A percentile compares a stretch with the other conserved stretches of the same genome.
phyloP scores from a whole-genome alignment of 495 filamentous ascomycete species.

The Halenospora varia region DNA sequence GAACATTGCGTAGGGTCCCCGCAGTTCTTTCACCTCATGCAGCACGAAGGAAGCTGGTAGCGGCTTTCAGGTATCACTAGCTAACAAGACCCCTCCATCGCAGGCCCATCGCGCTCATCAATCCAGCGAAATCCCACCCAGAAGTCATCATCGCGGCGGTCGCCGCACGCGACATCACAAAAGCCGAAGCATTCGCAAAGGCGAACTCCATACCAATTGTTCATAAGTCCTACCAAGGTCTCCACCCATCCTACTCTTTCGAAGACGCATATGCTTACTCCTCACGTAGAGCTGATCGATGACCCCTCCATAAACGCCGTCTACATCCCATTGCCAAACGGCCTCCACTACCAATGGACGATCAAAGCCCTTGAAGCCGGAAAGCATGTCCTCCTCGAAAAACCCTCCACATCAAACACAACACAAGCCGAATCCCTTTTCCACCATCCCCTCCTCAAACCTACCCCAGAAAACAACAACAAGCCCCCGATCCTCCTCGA shows the following conservation, averaged over 20 bases:
- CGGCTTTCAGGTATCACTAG: background rate
- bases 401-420: constrained; percentile 48
- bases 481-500: constrained; percentile 55
- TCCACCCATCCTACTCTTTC: constrained; percentile 48
- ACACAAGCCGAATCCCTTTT: constrained; percentile 44
- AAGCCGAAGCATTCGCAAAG: constrained; percentile 52
- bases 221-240: constrained; percentile 44
- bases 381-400: constrained; percentile 59
- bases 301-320: constrained; percentile 48
- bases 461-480: background rate
- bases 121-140: constrained; percentile 53
- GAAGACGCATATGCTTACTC: no score
- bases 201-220: constrained; percentile 53
- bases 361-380: constrained; percentile 44
- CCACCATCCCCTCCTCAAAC: constrained; percentile 30
- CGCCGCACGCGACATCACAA: constrained; percentile 49
- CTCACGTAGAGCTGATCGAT: constrained; percentile 41
- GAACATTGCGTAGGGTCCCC: constrained; percentile 12
- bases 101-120: constrained; percentile 51
- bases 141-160: constrained; percentile 56
- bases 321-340: constrained; percentile 49
- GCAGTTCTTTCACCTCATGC: background rate
- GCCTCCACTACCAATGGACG: constrained; percentile 52
- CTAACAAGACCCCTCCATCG: constrained; percentile 1
- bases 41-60: background rate